Base-by-base conservation (phyloP, 2,329 filamentous ascomycete species). In the Whalleya microplaca region DNA sequence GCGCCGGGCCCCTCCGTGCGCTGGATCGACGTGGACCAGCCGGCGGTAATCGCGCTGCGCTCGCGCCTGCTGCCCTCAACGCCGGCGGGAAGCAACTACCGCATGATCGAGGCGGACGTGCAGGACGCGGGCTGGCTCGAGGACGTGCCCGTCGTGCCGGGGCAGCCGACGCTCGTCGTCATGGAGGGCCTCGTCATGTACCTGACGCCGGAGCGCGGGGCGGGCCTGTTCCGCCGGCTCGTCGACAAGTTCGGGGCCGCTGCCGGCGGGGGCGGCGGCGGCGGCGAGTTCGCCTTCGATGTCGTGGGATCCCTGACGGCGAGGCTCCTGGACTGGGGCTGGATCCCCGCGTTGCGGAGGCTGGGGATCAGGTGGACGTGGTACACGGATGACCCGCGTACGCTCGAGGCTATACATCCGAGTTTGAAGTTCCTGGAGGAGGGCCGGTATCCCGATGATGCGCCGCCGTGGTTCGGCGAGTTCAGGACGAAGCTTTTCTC, bases 1-100 rank as follows among this genome's bases (percentile, higher is more conserved):
- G 44, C 51, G 18, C 47, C 45, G 10, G 49, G 49, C 2, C 23
- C 40, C 1, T 42, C 37, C 21, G 59, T 66, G 8, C 51, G 63
- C 2, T 71, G 69, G 69, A 57, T 71, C 51, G 69, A 71, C 45
- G 62, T 68, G 18, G 69, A 71, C 44, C 46, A 64, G 29, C 65
- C 65, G n/a, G 67, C 66, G 2, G 68, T 71, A 8, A 51, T 69
- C n/a, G 62, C 58, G 27, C 59, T 71, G 41, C 64, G 69, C 8
- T 41, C 50, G 7, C 56, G 61, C 37, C 42, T 69, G 2, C 41
- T 65, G 14, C 57, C 63, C 20, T n/a, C n/a, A n/a, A 46, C 29
- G 7, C 56, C 62, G 14, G 40, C 32, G 14, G 51, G n/a, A n/a
- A n/a, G 61, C 29, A 58, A 64, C 8, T 72, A 72, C 48, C 40